Conservation (phyloP, 208 protist genomes). For the Phytomonas sp. region DNA sequence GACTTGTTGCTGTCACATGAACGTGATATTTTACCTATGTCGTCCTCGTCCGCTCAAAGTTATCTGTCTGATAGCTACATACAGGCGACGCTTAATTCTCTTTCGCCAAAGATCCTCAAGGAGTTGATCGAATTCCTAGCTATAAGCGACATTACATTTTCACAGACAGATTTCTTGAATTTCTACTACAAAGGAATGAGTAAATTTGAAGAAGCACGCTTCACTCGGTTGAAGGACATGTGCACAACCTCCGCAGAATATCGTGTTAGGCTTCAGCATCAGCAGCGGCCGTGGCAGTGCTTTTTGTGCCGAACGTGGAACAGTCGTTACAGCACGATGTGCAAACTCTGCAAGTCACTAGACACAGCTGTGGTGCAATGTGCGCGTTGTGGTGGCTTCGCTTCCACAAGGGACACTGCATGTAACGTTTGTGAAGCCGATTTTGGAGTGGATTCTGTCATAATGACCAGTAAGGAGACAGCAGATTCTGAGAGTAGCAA, state of each 20-base stretch:
- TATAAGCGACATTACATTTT: neutral
- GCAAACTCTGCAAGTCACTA: constrained; percentile 35
- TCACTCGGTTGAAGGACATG: neutral
- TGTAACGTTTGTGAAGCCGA: constrained; percentile 7
- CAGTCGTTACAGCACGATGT: constrained; percentile 23
- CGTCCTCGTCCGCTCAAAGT: neutral
- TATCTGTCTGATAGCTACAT: constrained; percentile 9
- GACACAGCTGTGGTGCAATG: constrained; percentile 48
- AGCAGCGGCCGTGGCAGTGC: constrained; percentile 51
- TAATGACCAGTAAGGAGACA: neutral
- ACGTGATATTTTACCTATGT: neutral
- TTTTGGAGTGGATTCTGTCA: neutral
- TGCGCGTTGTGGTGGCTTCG: constrained; percentile 36
- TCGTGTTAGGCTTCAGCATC: neutral
- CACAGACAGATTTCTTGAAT: neutral
- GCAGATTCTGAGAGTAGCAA: neutral
- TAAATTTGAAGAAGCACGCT: neutral
- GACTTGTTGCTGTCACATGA: neutral
- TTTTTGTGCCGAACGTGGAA: constrained; percentile 54
- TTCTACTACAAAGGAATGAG: neutral
- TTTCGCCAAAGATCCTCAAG: neutral
- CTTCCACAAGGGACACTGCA: constrained; percentile 13
- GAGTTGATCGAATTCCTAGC: neutral
- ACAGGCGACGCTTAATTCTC: constrained; percentile 17
- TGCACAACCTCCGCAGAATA: neutral